Conservation (phyloP, 1,284 basidiomycete genomes). For the Moesziomyces parantarcticus region DNA sequence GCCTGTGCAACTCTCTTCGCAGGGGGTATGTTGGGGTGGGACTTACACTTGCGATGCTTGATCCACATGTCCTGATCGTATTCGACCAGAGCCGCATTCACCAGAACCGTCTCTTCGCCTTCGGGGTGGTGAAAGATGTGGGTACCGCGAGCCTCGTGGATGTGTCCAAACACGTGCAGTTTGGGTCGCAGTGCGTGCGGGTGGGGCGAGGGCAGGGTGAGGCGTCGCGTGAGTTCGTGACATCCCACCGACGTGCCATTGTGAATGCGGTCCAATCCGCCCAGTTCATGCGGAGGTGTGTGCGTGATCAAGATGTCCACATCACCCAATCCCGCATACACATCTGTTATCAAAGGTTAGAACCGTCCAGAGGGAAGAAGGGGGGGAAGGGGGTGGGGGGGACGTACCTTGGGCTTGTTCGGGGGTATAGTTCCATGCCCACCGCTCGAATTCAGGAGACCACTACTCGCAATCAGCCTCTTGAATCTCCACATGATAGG, state of each 20-base stretch:
- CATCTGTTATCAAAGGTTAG: neutral
- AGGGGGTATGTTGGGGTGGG: no score
- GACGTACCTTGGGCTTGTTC: neutral
- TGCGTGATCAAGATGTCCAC: slow-evolving; percentile 51
- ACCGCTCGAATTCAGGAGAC: slow-evolving; percentile 42
- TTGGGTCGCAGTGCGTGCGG: slow-evolving; percentile 22
- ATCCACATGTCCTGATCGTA: slow-evolving; percentile 36
- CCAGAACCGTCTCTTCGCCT: slow-evolving; percentile 26
- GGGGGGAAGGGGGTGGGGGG: no score
- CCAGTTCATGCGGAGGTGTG: slow-evolving; percentile 25
- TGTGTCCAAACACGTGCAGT: slow-evolving; percentile 50
- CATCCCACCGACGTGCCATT: slow-evolving; percentile 44
- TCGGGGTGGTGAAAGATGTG: slow-evolving; percentile 8
- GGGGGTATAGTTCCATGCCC: slow-evolving; percentile 52
- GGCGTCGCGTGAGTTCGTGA: slow-evolving; percentile 34
- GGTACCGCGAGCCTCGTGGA: slow-evolving; percentile 44
- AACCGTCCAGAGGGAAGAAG: no score
- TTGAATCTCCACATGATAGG: neutral
- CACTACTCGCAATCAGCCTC: slow-evolving; percentile 13
- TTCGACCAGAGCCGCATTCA: slow-evolving; percentile 52
- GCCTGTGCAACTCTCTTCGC: no score
- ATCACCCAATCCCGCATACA: slow-evolving; percentile 15
- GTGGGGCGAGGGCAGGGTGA: neutral
- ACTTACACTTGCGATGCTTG: slow-evolving; percentile 17
- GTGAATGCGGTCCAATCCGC: slow-evolving; percentile 31